Evolutionary conservation across 2,329 filamentous ascomycete species (phyloP), one percentile per base, ranked within the genome.

Genomic region (Botrytis fragariae): DNA sequence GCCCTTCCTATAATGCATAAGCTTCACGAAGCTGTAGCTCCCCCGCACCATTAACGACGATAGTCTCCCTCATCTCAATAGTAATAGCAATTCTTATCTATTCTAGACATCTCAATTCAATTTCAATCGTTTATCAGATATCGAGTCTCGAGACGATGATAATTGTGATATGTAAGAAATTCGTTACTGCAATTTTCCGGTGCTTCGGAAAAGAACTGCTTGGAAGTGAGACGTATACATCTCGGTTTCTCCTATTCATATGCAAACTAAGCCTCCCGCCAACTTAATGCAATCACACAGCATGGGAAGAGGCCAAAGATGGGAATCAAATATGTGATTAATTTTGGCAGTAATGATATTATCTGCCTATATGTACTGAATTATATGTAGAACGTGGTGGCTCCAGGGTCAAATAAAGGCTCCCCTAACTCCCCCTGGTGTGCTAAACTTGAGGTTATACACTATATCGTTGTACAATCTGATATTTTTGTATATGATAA

Each of bases 391-490:
- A 64, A 63, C n/a, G n/a, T 37, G 12, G 35, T 37, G 14, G 22
- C 44, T 39, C n/a, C 16, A 29, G 39, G 35, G 37, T 48, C n/a
- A 65, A 45, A 39, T 60, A 57, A 60, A 65, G 29, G 57, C 22
- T 54, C n/a, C 61, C 62, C 54, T 18, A 72, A 74, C 63, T 62
- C 73, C 59, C 54, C 37, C 25, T 73, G 35, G 20, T 20, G 18
- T 39, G 57, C 48, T 63, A 63, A 69, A 69, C 32, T 54, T 39
- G 64, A 20, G 48, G 22, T 45, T 71, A 74, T 72, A 74, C 62
- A 72, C 70, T 67, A 67, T 72, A 51, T 63, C 62, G 37, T 74
- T 69, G 67, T 74, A 73, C 69, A 76, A 69, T 75, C 59, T 75
- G 72, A 45, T 54, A n/a, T 25, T 68, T 72, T 74, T 74, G 69